Percentiles rank a stretch among this genome's conserved stretches.
phyloP scores from a whole-genome alignment of 148 eudicot species.

The Rhododendron molle region DNA sequence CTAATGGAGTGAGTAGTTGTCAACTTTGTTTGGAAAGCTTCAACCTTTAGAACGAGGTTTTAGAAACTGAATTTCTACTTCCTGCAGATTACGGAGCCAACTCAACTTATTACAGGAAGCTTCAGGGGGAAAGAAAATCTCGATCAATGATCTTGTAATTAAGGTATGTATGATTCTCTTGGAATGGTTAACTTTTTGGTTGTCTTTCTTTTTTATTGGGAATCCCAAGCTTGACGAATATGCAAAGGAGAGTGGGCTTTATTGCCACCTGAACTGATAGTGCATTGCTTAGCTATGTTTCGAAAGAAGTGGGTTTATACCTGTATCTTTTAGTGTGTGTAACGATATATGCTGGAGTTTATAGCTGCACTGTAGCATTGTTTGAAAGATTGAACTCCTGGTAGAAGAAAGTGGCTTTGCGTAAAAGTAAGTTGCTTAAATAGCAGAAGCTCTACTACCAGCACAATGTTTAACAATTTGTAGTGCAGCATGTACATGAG shows the following conservation, averaged over 20 bases:
- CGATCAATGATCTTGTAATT: slow-evolving; percentile 91
- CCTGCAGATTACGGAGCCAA: slow-evolving; percentile 59
- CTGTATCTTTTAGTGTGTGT: background rate
- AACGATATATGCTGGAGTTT: background rate
- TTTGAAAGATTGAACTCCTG: background rate
- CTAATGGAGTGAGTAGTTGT: slow-evolving; percentile 73
- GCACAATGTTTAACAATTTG: background rate
- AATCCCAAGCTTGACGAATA: background rate
- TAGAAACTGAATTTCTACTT: slow-evolving; percentile 12
- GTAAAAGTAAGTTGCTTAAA: background rate
- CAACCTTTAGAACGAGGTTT: background rate
- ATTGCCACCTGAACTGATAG: background rate
- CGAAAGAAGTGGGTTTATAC: background rate
- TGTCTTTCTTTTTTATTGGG: background rate
- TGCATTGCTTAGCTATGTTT: background rate
- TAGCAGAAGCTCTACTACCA: background rate
- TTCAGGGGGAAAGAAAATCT: slow-evolving; percentile 90
- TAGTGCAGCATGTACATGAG: background rate
- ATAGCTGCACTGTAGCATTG: background rate
- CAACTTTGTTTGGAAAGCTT: background rate
- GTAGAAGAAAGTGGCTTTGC: background rate
- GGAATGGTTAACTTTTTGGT: background rate
- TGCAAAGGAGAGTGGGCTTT: background rate
- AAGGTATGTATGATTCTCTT: slow-evolving; percentile 46
- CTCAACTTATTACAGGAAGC: slow-evolving; percentile 85